Percentiles rank a stretch among this genome's conserved stretches.
Evolutionary conservation across 2,329 filamentous ascomycete species (phyloP).

Genomic region (Scolecobasidium constrictum): DNA sequence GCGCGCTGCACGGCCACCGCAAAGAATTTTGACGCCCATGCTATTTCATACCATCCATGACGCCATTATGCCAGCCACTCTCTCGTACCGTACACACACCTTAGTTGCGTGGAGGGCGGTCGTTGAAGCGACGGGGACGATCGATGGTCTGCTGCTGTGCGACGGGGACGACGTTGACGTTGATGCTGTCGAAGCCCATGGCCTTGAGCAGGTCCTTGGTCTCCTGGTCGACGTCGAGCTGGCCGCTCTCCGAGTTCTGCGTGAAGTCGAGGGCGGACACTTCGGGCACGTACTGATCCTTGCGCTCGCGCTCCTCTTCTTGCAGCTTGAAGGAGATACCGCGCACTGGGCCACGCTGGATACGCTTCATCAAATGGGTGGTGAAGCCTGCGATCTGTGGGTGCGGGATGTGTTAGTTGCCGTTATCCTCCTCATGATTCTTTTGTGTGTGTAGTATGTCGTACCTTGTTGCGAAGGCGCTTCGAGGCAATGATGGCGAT

Average conservation of each 20-base stretch:
- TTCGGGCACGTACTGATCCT: slow-evolving; percentile 99
- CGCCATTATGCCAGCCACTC: background rate
- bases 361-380: slow-evolving; percentile 95
- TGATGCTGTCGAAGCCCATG: slow-evolving; percentile 95
- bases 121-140: slow-evolving; percentile 68
- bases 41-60: slow-evolving; percentile 22
- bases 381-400: slow-evolving; percentile 93
- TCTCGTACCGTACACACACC: slow-evolving; percentile 9
- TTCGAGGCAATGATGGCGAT: slow-evolving; percentile 99
- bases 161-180: slow-evolving; percentile 90
- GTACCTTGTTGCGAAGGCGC: slow-evolving; percentile 97
- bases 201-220: slow-evolving; percentile 99
- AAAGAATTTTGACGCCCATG: too few relatives aligned
- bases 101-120: slow-evolving; percentile 37
- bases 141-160: slow-evolving; percentile 79
- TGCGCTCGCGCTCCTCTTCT: slow-evolving; percentile 99
- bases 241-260: slow-evolving; percentile 84
- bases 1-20: slow-evolving; percentile 3
- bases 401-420: background rate
- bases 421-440: too few relatives aligned
- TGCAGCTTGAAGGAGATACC: slow-evolving; percentile 99
- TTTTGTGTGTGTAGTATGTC: background rate
- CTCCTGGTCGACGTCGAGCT: slow-evolving; percentile 91
- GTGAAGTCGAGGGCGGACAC: slow-evolving; percentile 97
- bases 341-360: slow-evolving; percentile 96